Percentiles rank a stretch among this genome's conserved stretches.
Evolutionary conservation across 352 stramenopile genomes (phyloP).

Genomic region (Aphanomyces euteiches): DNA sequence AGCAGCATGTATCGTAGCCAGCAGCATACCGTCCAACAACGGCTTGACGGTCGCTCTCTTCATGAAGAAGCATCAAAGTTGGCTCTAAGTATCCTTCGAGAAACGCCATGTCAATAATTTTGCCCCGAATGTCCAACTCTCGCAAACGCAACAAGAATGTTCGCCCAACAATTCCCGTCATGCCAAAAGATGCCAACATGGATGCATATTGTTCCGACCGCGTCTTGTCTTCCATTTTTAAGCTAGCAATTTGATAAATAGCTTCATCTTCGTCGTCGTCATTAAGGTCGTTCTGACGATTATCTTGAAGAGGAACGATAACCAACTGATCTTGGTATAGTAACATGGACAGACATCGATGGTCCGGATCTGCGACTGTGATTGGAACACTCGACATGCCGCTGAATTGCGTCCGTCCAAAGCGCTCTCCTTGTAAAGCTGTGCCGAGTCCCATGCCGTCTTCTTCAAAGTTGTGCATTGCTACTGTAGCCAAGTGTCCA

Average conservation of each 20-base stretch:
- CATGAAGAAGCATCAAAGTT: constrained; percentile 81
- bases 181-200: constrained; percentile 42
- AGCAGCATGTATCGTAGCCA: constrained; percentile 76
- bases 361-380: constrained; percentile 66
- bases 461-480: constrained; percentile 78
- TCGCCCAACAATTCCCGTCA: constrained; percentile 61
- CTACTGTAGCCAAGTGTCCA: constrained; percentile 51
- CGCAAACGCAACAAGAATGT: constrained; percentile 73
- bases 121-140: constrained; percentile 70
- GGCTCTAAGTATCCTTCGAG: constrained; percentile 82
- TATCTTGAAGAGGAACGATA: constrained; percentile 73
- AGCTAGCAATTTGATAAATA: constrained; percentile 31
- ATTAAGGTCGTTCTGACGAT: constrained; percentile 70
- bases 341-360: constrained; percentile 73
- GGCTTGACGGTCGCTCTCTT: constrained; percentile 75
- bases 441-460: constrained; percentile 76
- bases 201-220: constrained; percentile 61
- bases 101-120: constrained; percentile 77
- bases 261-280: constrained; percentile 60
- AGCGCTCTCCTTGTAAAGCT: constrained; percentile 73
- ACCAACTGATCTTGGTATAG: constrained; percentile 81
- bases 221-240: constrained; percentile 42
- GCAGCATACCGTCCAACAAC: constrained; percentile 60
- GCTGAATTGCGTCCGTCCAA: constrained; percentile 69
- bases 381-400: constrained; percentile 52